Evolutionary conservation across 441 rosid species (phyloP), one percentile per base, ranked within the genome.

Genomic region (Populus hybrid): DNA sequence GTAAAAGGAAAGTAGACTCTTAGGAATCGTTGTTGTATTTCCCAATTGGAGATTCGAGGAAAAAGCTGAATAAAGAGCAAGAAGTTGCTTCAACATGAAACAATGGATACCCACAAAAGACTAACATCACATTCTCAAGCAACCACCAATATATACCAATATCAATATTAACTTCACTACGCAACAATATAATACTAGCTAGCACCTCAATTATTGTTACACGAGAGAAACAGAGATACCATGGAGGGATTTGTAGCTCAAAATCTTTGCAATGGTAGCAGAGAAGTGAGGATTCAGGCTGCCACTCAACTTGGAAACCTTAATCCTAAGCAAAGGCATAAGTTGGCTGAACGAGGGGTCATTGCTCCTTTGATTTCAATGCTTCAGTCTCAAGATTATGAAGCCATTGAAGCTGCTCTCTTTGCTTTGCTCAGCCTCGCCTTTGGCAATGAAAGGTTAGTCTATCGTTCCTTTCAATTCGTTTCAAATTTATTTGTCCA

Each of bases 371-470:
- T 95, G 75, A 72, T 93, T 80, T 87, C 89, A 3, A 91, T 95
- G 90, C 89, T 93, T 74, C 86, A 82, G 64, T 91, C 91, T 4
- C 91, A 85, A 38, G 94, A 91, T 75, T 82, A 24, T 75, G 83
- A 87, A 77, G 87, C 94, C 83, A 83, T 79, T 73, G 89, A 93
- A 84, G 92, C 91, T 80, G 82, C 95, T 67, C 88, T 95, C 19
- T 83, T 87, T 53, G 93, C 94, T 74, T 78, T 91, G 78, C 98
- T 93, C 70, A 88, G 90, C 78, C 91, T 91, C 69, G 93, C 97
- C 76, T 94, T 87, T 80, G 98, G 97, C 81, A 93, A 93, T 67
- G 98, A 94, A 88, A 82, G 93, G 97, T 94, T n/a, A 59, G 75
- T 68, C 21, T 5, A 11, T 57, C 36, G 28, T 19, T 30, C 21